Conservation (phyloP, 805 yeast species). For the Lipomyces oligophaga region DNA sequence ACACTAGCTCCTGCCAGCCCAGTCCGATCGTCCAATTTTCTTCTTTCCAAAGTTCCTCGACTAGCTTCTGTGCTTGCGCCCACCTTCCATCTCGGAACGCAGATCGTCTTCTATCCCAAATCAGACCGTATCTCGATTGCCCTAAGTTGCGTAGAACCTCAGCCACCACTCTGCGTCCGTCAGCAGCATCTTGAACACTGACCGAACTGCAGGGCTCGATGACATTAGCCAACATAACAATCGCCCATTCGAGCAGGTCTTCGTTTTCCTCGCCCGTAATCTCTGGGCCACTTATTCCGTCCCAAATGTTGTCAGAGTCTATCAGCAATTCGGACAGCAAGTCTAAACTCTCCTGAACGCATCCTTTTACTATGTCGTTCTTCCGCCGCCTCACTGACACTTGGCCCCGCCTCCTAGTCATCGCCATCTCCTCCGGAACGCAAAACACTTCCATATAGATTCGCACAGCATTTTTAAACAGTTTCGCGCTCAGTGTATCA, state of each 20-base stretch:
- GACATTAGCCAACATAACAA: slow-evolving; percentile 12
- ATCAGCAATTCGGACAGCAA: background rate
- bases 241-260: slow-evolving; percentile 12
- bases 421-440: slow-evolving; percentile 2
- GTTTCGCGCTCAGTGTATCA: slow-evolving; percentile 1
- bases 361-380: background rate
- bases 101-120: background rate
- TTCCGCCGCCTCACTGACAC: slow-evolving; percentile 7
- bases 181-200: slow-evolving; percentile 5
- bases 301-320: background rate
- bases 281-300: background rate
- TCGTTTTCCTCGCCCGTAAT: slow-evolving; percentile 3
- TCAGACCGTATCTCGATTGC: slow-evolving; percentile 2
- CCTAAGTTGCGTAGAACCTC: slow-evolving; percentile 1
- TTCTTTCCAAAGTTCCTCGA: slow-evolving; percentile 8
- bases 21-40: slow-evolving; percentile 7
- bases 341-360: slow-evolving; percentile 1
- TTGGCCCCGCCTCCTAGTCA: slow-evolving; percentile 3
- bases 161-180: background rate
- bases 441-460: slow-evolving; percentile 10
- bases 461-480: slow-evolving; percentile 11
- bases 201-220: too few species aligned
- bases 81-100: slow-evolving; percentile 13
- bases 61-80: slow-evolving; percentile 13
- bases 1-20: slow-evolving; percentile 12